Conservation (phyloP, 345 rosid species). For the Gossypium raimondii region DNA sequence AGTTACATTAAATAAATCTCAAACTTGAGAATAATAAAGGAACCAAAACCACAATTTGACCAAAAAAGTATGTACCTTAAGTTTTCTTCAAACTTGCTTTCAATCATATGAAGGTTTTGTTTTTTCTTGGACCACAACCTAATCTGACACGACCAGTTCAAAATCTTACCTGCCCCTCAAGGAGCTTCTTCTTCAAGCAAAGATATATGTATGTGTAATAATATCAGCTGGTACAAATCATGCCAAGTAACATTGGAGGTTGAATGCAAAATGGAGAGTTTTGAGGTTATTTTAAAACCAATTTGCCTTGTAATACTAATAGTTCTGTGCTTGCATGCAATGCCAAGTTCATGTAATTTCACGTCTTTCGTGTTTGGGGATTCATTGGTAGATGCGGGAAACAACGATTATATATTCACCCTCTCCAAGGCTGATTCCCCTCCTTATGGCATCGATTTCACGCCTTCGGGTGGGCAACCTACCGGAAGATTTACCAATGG, state of each 20-base stretch:
- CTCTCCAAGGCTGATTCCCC: slow-evolving; percentile 49
- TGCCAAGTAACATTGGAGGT: not conserved
- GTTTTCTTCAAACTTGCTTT: not conserved
- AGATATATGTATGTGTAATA: not conserved
- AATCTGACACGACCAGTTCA: slow-evolving; percentile 15
- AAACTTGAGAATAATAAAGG: no score
- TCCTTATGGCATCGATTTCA: slow-evolving; percentile 63
- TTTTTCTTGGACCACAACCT: not conserved
- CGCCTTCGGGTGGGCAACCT: slow-evolving; percentile 50
- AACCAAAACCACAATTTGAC: no score
- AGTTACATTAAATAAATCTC: no score
- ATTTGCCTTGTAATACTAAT: not conserved
- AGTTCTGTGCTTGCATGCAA: not conserved
- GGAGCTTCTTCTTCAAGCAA: not conserved
- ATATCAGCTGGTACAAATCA: not conserved
- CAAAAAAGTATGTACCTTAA: no score
- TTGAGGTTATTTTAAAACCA: not conserved
- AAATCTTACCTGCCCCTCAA: slow-evolving; percentile 11
- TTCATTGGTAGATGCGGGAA: slow-evolving; percentile 53
- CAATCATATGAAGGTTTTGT: not conserved
- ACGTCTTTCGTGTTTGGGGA: slow-evolving; percentile 53
- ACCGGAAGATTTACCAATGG: slow-evolving; percentile 72
- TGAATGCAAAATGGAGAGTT: slow-evolving; percentile 9
- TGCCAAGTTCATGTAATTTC: slow-evolving; percentile 13
- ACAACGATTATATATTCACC: slow-evolving; percentile 42